Evolutionary conservation across 495 filamentous ascomycete species (phyloP).

Genomic region (Daldinia bambusicola): DNA sequence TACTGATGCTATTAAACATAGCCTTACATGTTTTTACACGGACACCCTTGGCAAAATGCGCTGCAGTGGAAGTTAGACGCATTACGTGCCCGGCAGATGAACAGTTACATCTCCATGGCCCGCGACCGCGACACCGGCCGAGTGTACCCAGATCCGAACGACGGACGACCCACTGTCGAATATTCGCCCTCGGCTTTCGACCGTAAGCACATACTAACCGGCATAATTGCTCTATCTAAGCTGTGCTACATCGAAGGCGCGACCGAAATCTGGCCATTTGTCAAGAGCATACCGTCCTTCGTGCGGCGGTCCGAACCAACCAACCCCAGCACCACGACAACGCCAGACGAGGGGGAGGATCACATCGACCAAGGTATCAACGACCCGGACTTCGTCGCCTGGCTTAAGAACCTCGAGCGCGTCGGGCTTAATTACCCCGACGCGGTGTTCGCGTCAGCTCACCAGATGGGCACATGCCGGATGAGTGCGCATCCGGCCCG

Average conservation of each 20-base stretch:
- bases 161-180: constrained; percentile 69
- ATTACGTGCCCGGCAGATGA: constrained; percentile 70
- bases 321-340: constrained; percentile 8
- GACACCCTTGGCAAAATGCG: constrained; percentile 70
- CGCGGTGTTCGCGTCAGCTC: constrained; percentile 66
- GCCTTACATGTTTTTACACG: constrained; percentile 59
- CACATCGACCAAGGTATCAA: constrained; percentile 65
- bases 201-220: constrained; percentile 71
- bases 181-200: constrained; percentile 79
- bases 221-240: constrained; percentile 76
- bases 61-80: constrained; percentile 73
- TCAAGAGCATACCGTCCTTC: constrained; percentile 72
- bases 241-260: constrained; percentile 82
- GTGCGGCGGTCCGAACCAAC: constrained; percentile 57
- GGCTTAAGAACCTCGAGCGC: constrained; percentile 67
- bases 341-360: constrained; percentile 33
- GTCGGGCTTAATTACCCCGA: constrained; percentile 62
- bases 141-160: constrained; percentile 77
- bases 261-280: constrained; percentile 73
- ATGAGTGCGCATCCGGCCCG: constrained; percentile 71
- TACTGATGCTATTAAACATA: constrained; percentile 9
- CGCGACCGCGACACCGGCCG: constrained; percentile 79
- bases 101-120: constrained; percentile 72
- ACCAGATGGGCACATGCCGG: constrained; percentile 92
- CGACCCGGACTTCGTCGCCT: constrained; percentile 71